Percentiles rank a stretch among this genome's conserved stretches.
These are phyloP conservation scores for Wickerhamomyces chaumierensis DNA, from an alignment of 805 yeast species.

Conservation along the genomic window DNA sequence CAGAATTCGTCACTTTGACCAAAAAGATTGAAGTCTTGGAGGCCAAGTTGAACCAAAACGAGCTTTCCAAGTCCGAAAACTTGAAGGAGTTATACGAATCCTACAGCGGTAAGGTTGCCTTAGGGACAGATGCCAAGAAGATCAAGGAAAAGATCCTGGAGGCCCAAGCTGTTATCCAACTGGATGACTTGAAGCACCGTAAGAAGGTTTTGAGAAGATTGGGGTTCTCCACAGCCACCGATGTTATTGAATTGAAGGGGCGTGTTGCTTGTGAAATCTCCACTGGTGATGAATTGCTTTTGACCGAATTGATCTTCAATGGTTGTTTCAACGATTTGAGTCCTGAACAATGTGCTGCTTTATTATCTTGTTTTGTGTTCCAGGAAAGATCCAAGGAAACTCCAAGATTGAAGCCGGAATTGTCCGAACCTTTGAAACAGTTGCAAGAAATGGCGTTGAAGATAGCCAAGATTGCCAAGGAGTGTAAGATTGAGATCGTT, in stretches of 20 bases:
- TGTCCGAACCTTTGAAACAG: slow-evolving; percentile 83
- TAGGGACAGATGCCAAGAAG: slow-evolving; percentile 46
- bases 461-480: slow-evolving; percentile 82
- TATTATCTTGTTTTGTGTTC: slow-evolving; percentile 90
- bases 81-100: slow-evolving; percentile 51
- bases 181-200: slow-evolving; percentile 88
- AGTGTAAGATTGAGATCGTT: slow-evolving; percentile 78
- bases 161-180: slow-evolving; percentile 84
- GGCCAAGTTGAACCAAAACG: slow-evolving; percentile 58
- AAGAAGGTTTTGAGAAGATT: slow-evolving; percentile 87
- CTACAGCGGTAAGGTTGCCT: slow-evolving; percentile 52
- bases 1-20: slow-evolving; percentile 57
- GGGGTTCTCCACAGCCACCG: slow-evolving; percentile 78
- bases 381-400: slow-evolving; percentile 89
- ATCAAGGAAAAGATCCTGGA: slow-evolving; percentile 59
- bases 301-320: slow-evolving; percentile 89
- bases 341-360: slow-evolving; percentile 86
- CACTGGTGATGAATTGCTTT: slow-evolving; percentile 71
- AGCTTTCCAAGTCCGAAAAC: slow-evolving; percentile 50
- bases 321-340: slow-evolving; percentile 86
- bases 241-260: slow-evolving; percentile 91
- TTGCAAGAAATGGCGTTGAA: slow-evolving; percentile 86
- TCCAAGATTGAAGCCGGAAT: slow-evolving; percentile 76
- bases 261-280: slow-evolving; percentile 95
- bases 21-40: slow-evolving; percentile 79